phyloP scores from a whole-genome alignment of 768 basidiomycete genomes.

The Tulasnella sp. region DNA sequence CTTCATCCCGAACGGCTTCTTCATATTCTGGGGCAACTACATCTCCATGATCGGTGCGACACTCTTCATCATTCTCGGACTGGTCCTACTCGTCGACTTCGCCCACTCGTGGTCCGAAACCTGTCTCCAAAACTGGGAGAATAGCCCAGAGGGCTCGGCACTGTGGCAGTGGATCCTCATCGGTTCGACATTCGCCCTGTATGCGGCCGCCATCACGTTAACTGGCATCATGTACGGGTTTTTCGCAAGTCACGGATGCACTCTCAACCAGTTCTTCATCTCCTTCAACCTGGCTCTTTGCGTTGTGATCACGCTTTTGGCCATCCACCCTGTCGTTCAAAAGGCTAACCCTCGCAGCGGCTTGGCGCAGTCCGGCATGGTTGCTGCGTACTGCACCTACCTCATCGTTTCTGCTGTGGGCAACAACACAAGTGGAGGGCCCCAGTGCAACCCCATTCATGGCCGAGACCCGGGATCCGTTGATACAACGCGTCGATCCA shows the following conservation, averaged over 20 bases:
- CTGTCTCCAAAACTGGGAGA: slow-evolving; percentile 92
- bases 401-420: slow-evolving; percentile 86
- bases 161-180: slow-evolving; percentile 96
- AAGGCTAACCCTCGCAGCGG: slow-evolving; percentile 90
- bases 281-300: slow-evolving; percentile 80
- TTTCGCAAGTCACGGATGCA: slow-evolving; percentile 79
- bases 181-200: slow-evolving; percentile 82
- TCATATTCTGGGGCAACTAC: slow-evolving; percentile 97
- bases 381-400: slow-evolving; percentile 96
- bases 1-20: slow-evolving; percentile 94
- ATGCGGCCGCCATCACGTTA: slow-evolving; percentile 67
- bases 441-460: slow-evolving; percentile 76
- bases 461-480: slow-evolving; percentile 37
- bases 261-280: slow-evolving; percentile 94
- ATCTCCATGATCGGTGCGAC: slow-evolving; percentile 83
- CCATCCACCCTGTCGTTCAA: slow-evolving; percentile 75
- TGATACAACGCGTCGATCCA: slow-evolving; percentile 64
- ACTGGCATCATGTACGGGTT: slow-evolving; percentile 84
- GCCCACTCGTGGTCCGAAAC: slow-evolving; percentile 98
- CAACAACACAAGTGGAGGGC: slow-evolving; percentile 64
- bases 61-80: slow-evolving; percentile 90
- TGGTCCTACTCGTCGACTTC: slow-evolving; percentile 95
- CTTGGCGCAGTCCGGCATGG: slow-evolving; percentile 90
- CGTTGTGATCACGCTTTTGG: slow-evolving; percentile 65
- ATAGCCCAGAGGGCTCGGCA: slow-evolving; percentile 52